A percentile compares a stretch with the other conserved stretches of the same genome.
Conservation (phyloP, 202 grass and related monocot genomes). For the Miscanthus sacchariflorus region DNA sequence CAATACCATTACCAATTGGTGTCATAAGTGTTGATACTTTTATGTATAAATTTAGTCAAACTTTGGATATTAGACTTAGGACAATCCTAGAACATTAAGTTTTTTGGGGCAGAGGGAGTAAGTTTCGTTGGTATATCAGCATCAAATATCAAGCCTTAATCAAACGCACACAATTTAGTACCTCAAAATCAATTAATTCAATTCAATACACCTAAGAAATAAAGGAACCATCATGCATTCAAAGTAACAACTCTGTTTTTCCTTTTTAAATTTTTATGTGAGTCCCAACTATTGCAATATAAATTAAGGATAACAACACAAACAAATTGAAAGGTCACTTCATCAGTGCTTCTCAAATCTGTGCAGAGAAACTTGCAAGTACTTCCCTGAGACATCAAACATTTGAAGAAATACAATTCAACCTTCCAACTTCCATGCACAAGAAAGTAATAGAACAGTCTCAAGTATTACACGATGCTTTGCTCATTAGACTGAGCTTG, state of each 20-base stretch:
- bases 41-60: not conserved
- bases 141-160: conserved; percentile 27
- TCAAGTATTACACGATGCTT: conserved; percentile 9
- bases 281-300: not conserved
- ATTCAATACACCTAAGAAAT: not conserved
- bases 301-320: conserved; percentile 5
- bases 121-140: conserved; percentile 8
- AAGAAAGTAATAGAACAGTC: conserved; percentile 5
- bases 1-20: not conserved
- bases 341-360: conserved; percentile 28
- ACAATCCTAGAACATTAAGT: not conserved
- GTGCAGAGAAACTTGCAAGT: not conserved
- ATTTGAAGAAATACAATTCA: conserved; percentile 6
- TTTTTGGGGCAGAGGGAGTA: not conserved
- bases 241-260: not conserved
- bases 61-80: not conserved
- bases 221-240: not conserved
- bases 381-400: not conserved
- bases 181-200: conserved; percentile 24
- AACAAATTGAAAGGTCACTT: conserved; percentile 18
- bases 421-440: conserved; percentile 42
- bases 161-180: conserved; percentile 20
- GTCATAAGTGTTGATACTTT: not conserved
- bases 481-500: conserved; percentile 39
- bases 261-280: not conserved